Evolutionary conservation across 2,329 filamentous ascomycete genomes (phyloP).

Genomic region (Aschersonia sp.): DNA sequence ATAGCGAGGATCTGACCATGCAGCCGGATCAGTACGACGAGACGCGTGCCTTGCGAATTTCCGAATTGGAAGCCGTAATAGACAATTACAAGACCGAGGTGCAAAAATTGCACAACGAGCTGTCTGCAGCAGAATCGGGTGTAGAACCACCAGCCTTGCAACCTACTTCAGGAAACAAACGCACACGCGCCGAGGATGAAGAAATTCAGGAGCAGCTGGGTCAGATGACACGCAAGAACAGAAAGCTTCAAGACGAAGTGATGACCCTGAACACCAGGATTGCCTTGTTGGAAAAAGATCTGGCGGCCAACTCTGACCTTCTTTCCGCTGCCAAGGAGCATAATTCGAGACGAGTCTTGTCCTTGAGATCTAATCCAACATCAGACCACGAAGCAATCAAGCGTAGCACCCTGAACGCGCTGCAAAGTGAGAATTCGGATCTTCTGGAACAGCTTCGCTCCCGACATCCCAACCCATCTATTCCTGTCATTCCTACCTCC

Average conservation of each 20-base stretch:
- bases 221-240: slow-evolving; percentile 74
- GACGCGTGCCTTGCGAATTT: slow-evolving; percentile 57
- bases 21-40: slow-evolving; percentile 67
- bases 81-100: slow-evolving; percentile 78
- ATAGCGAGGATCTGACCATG: slow-evolving; percentile 78
- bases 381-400: slow-evolving; percentile 76
- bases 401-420: slow-evolving; percentile 57
- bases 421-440: slow-evolving; percentile 73
- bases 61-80: slow-evolving; percentile 71
- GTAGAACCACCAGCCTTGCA: slow-evolving; percentile 18
- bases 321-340: slow-evolving; percentile 50
- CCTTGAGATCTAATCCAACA: slow-evolving; percentile 84
- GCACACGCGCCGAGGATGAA: slow-evolving; percentile 45
- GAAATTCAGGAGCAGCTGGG: slow-evolving; percentile 60
- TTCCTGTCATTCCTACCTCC: slow-evolving; percentile 58
- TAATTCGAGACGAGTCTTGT: slow-evolving; percentile 67
- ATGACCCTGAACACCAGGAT: slow-evolving; percentile 53
- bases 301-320: slow-evolving; percentile 58
- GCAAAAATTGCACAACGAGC: slow-evolving; percentile 55
- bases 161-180: slow-evolving; percentile 42
- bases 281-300: slow-evolving; percentile 59
- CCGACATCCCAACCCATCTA: slow-evolving; percentile 21
- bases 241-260: slow-evolving; percentile 68
- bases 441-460: slow-evolving; percentile 57
- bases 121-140: slow-evolving; percentile 47